Percentiles rank a stretch among this genome's conserved stretches.
Conservation (phyloP, 2,329 filamentous ascomycete species). For the Orbilia blumenaviensis region DNA sequence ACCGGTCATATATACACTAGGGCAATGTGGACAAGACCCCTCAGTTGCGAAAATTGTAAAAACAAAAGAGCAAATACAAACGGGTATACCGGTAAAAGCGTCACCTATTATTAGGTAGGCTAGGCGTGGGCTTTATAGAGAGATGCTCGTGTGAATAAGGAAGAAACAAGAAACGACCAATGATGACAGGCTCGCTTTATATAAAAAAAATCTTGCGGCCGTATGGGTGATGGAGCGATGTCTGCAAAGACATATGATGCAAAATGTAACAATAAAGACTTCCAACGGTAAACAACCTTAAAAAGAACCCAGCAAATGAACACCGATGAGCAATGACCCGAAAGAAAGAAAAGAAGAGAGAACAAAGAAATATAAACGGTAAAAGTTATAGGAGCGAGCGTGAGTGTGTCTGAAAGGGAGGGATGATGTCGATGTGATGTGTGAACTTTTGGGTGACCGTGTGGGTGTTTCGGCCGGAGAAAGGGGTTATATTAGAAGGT, state of each 20-base stretch:
- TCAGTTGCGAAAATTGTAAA: background rate
- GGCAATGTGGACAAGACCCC: too few species aligned
- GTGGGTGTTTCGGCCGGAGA: background rate
- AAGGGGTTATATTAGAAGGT: background rate
- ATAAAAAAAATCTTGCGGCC: slow-evolving; percentile 26
- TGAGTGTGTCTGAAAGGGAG: too few species aligned
- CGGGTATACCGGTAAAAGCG: background rate
- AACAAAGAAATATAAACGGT: background rate
- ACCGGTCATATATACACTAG: background rate
- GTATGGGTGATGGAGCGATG: background rate
- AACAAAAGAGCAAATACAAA: background rate
- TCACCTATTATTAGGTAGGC: background rate
- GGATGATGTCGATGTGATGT: background rate
- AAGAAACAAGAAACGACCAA: background rate
- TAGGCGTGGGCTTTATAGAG: background rate
- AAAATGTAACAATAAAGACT: background rate
- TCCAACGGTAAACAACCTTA: background rate
- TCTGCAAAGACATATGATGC: background rate
- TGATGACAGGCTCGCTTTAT: slow-evolving; percentile 21
- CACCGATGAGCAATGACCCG: background rate
- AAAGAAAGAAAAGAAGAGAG: background rate
- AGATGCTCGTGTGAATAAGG: background rate
- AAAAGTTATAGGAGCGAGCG: too few species aligned
- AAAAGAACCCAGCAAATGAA: slow-evolving; percentile 1
- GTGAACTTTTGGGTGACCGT: background rate